These are phyloP conservation scores for Talaromyces sp. DNA, from an alignment of 2,329 filamentous ascomycete species.

Conservation along the genomic window DNA sequence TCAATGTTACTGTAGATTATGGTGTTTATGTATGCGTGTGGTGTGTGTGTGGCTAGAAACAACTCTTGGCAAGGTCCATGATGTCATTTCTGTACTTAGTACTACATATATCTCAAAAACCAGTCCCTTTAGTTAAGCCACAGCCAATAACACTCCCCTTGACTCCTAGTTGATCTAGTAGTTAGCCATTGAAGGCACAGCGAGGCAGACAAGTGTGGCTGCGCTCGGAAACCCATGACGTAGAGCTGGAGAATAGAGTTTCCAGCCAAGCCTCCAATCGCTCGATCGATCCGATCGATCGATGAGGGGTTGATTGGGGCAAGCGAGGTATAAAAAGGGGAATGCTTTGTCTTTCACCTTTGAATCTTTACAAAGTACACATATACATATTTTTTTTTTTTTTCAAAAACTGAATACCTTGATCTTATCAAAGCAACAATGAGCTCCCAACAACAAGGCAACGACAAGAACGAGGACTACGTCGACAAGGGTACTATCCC, in stretches of 20 bases:
- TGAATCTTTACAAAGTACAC: too few relatives aligned
- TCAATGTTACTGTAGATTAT: too few relatives aligned
- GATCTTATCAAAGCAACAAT: conserved; percentile 7
- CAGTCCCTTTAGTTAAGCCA: neutral
- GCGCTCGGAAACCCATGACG: neutral
- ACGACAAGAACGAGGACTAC: conserved; percentile 38
- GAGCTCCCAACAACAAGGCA: conserved; percentile 5
- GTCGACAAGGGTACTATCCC: conserved; percentile 43
- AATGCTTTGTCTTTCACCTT: neutral
- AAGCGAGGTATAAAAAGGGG: neutral
- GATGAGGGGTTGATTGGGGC: neutral
- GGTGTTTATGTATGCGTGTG: neutral
- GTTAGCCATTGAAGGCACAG: too few relatives aligned
- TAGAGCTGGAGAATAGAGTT: neutral
- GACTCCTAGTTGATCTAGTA: too few relatives aligned
- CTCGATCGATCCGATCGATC: neutral
- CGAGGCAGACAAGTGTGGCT: neutral
- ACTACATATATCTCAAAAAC: too few relatives aligned
- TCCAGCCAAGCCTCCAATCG: neutral
- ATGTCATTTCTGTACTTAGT: neutral
- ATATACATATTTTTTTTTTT: too few relatives aligned
- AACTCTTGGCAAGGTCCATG: neutral
- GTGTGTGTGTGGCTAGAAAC: neutral
- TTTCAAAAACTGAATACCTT: too few relatives aligned
- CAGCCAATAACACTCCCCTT: neutral